Evolutionary conservation across 108 stramenopile genomes (phyloP), one percentile per base, ranked within the genome.

Genomic region (Skeletonema grethae): DNA sequence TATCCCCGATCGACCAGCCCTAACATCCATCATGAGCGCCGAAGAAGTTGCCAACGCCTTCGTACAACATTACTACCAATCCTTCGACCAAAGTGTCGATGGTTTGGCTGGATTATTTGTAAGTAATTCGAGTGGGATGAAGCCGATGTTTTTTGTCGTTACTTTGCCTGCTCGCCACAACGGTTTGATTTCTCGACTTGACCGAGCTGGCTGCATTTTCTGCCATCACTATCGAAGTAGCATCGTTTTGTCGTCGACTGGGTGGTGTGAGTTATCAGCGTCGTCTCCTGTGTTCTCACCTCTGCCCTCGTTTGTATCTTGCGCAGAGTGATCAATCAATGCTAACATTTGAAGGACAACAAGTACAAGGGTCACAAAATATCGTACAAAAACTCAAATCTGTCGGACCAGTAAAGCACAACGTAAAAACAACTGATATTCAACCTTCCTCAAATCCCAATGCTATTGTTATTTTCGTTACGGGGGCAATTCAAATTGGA

Each of bases 21-120:
- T 7, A 53, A 53, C 25, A 61, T 0, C 39, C 24, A 91, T 66
- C 57, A 96, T 94, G 93, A 84, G 84, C 69, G 93, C 93, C 46
- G 89, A 96, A 68, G 93, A 96, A 70, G 85, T 96, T 55, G 93
- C 96, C 41, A 85, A 92, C 31, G 90, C 93, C 20, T 96, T 96
- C 69, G 78, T 84, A 32, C 67, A 79, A 41, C 96, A 96, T 63
- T 96, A 83, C 72, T 96, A 90, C 72, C 73, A 82, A 55, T 64
- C 81, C 2, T 86, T 88, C 64, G 93, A 91, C 62, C 39, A 68
- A 41, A 85, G 85, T 80, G 79, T 65, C 18, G 88, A 85, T 7
- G 63, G 45, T 30, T 81, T 96, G 58, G 90, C 79, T 10, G 83
- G 85, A 46, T 85, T 96, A 16, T 96, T 82, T 71, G 94, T 95